Evolutionary conservation across 768 basidiomycete species (phyloP).

Genomic region (Tulasnella sp.): DNA sequence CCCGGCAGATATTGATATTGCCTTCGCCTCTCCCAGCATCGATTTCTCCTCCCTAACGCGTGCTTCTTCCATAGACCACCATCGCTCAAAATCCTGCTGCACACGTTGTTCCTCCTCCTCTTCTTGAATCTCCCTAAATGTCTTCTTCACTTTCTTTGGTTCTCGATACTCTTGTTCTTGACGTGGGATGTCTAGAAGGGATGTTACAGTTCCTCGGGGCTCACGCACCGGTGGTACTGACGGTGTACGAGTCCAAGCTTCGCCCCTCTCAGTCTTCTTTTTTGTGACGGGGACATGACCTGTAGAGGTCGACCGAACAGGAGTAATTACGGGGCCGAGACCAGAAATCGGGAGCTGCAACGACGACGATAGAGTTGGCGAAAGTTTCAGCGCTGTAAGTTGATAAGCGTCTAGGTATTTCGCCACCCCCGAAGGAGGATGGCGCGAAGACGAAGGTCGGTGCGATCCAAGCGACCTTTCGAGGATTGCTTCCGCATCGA

Average conservation of each 20-base stretch:
- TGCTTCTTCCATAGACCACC: constrained; percentile 83
- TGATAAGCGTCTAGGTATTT: background rate
- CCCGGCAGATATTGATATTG: too few species aligned
- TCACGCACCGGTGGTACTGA: constrained; percentile 22
- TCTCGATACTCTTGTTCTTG: constrained; percentile 48
- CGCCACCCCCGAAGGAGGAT: constrained; percentile 19
- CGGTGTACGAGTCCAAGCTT: constrained; percentile 55
- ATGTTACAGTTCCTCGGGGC: constrained; percentile 32
- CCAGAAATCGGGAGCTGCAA: constrained; percentile 22
- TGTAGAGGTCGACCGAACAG: constrained; percentile 36
- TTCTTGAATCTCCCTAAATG: constrained; percentile 72
- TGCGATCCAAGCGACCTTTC: constrained; percentile 6
- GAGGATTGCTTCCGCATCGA: constrained; percentile 10
- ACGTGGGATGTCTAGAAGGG: constrained; percentile 77
- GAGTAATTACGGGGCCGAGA: constrained; percentile 56
- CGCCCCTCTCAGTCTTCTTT: constrained; percentile 5
- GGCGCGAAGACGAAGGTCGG: constrained; percentile 14
- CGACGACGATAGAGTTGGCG: constrained; percentile 22
- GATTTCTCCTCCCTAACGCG: constrained; percentile 41
- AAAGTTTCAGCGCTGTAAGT: background rate
- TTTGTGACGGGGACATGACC: constrained; percentile 10
- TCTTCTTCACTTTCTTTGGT: constrained; percentile 41
- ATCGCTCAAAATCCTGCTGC: constrained; percentile 73
- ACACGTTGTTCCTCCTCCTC: constrained; percentile 58
- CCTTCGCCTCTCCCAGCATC: background rate